Conservation (phyloP, 768 basidiomycete genomes). For the Mycena vulgaris region DNA sequence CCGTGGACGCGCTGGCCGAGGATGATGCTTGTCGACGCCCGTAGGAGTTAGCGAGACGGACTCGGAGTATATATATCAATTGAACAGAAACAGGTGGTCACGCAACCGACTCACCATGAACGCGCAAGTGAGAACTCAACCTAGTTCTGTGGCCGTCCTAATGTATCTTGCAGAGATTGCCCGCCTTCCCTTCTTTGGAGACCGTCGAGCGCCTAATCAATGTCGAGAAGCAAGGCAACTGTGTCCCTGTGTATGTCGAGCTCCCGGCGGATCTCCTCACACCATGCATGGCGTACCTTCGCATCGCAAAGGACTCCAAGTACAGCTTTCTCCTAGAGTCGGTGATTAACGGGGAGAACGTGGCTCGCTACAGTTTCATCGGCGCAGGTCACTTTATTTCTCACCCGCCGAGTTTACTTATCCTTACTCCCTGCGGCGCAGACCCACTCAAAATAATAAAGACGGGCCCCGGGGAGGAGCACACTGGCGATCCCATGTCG, state of each 20-base stretch:
- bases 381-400: conserved; percentile 78
- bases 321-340: conserved; percentile 97
- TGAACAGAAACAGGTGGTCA: background rate
- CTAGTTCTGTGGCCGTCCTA: conserved; percentile 19
- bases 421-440: conserved; percentile 45
- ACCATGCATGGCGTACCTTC: conserved; percentile 96
- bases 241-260: conserved; percentile 92
- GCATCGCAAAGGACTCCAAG: conserved; percentile 91
- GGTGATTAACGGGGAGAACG: conserved; percentile 89
- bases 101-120: conserved; percentile 30
- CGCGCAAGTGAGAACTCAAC: conserved; percentile 27
- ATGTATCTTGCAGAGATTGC: conserved; percentile 65
- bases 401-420: conserved; percentile 2
- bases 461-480: conserved; percentile 87
- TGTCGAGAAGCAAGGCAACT: conserved; percentile 89
- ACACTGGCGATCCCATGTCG: conserved; percentile 89
- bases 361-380: conserved; percentile 96
- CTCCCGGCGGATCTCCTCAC: conserved; percentile 97
- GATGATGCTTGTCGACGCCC: background rate
- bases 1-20: conserved; percentile 7
- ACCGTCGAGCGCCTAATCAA: conserved; percentile 84
- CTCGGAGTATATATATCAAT: background rate
- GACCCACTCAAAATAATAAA: conserved; percentile 95
- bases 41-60: background rate
- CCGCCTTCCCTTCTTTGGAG: conserved; percentile 80